Evolutionary conservation across 2,329 filamentous ascomycete species (phyloP), one percentile per base, ranked within the genome.

Genomic region (Xylariaceae sp.): DNA sequence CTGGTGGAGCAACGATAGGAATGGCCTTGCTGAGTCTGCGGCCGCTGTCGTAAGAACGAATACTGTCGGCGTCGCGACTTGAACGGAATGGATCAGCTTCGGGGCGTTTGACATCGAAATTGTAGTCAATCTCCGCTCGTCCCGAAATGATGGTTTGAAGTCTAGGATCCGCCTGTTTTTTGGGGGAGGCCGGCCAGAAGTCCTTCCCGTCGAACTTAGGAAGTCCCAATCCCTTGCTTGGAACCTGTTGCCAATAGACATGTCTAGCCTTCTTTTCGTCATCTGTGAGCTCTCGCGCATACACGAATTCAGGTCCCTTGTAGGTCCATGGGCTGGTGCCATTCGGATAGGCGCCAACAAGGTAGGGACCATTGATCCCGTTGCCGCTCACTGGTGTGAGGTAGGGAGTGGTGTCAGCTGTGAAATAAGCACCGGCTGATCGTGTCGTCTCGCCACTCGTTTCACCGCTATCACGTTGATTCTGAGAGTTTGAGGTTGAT

Each of bases 131-230:
- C 1, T 45, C 50, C 10, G 52, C 22, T 29, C 40, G 47, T 25
- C 40, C 40, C 11, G 37, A 39, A 14, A 29, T 29, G 16, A 17
- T 20, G 22, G 42, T 40, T 10, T 19, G 33, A 38, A 17, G 23
- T 27, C 22, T 32, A 10, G 32, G 19, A 16, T 35, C 48, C 22
- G 16, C 35, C 14, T 42, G 55, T 57, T 76, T 77, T 50, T 63
- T 59, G 1, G 77, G 76, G 1, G 79, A 82, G 3, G 77, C 66
- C 22, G 75, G 77, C 50, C 82, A 83, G 54, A 83, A 83, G 58
- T 83, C 73, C 59, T 80, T 82, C 20, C 81, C 80, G 53, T 84
- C 80, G 54, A 80, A 85, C 60, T 80, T 83, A 25, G 80, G 80
- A 33, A 83, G 65, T 2, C 78, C 76, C 25, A 67, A 70, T 39